A percentile compares a stretch with the other conserved stretches of the same genome.
Conservation (phyloP, 768 basidiomycete species). For the Mycena amicta region DNA sequence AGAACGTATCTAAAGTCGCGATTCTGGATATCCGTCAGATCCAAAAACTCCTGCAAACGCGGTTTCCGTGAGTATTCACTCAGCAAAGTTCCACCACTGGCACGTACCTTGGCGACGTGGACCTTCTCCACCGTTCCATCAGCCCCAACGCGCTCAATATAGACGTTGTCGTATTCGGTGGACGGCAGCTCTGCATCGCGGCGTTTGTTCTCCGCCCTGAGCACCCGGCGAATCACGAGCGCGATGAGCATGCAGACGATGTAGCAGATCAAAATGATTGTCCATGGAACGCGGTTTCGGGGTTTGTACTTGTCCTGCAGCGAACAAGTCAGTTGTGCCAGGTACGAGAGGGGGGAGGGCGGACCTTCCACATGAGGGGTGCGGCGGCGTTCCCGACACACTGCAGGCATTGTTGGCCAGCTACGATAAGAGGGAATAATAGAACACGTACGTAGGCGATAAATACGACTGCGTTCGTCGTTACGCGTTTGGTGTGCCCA, state of each 20-base stretch:
- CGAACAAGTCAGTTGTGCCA: background rate
- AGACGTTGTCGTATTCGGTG: slow-evolving; percentile 47
- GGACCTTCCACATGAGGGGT: slow-evolving; percentile 55
- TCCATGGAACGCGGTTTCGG: slow-evolving; percentile 59
- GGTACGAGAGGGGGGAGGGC: background rate
- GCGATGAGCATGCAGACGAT: slow-evolving; percentile 37
- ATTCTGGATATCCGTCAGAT: slow-evolving; percentile 2
- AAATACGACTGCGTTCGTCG: background rate
- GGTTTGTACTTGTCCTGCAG: slow-evolving; percentile 44
- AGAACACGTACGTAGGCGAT: background rate
- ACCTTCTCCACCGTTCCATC: slow-evolving; percentile 37
- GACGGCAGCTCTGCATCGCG: slow-evolving; percentile 46
- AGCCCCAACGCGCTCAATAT: slow-evolving; percentile 40
- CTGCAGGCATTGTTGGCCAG: background rate
- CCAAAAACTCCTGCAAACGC: background rate
- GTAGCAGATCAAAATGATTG: slow-evolving; percentile 54
- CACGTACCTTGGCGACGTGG: slow-evolving; percentile 4
- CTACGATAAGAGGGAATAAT: background rate
- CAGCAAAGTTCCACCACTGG: background rate
- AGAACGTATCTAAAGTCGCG: background rate
- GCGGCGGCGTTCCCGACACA: slow-evolving; percentile 46
- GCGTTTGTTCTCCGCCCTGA: slow-evolving; percentile 49
- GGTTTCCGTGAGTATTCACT: background rate
- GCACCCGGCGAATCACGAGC: slow-evolving; percentile 42
- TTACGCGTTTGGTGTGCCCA: background rate